Evolutionary conservation across 2,329 filamentous ascomycete genomes (phyloP).

Genomic region (Microcyclospora tardicrescens): DNA sequence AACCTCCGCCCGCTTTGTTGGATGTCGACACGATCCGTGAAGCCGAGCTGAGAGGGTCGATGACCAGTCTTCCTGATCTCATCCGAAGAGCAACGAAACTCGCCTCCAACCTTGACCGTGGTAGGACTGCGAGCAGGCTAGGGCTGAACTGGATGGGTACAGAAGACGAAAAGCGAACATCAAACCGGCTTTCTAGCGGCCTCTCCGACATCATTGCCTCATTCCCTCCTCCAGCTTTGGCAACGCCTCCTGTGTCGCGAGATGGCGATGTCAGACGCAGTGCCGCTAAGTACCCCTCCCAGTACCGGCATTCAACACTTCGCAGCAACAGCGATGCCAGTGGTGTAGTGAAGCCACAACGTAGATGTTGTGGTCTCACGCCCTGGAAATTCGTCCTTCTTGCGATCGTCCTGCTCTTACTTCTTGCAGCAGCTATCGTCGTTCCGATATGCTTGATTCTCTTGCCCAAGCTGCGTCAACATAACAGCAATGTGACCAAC

Average conservation of each 20-base stretch:
- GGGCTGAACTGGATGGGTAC: slow-evolving; percentile 38
- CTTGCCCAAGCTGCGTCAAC: slow-evolving; percentile 36
- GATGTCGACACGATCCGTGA: slow-evolving; percentile 72
- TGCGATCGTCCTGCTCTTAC: slow-evolving; percentile 51
- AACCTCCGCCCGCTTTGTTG: slow-evolving; percentile 25
- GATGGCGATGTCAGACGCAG: slow-evolving; percentile 2
- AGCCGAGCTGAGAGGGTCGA: slow-evolving; percentile 71
- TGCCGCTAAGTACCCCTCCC: slow-evolving; percentile 5
- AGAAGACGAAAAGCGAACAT: slow-evolving; percentile 8
- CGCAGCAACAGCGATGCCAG: slow-evolving; percentile 19
- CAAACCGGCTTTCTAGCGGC: slow-evolving; percentile 30
- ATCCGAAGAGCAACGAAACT: slow-evolving; percentile 79
- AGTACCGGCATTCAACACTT: slow-evolving; percentile 12
- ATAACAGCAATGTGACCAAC: slow-evolving; percentile 16
- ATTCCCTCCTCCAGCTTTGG: slow-evolving; percentile 45
- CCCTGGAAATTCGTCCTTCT: slow-evolving; percentile 62
- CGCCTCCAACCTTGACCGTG: slow-evolving; percentile 77
- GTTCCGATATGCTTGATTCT: slow-evolving; percentile 55
- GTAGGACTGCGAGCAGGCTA: slow-evolving; percentile 50
- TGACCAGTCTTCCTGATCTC: slow-evolving; percentile 84
- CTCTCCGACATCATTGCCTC: slow-evolving; percentile 53
- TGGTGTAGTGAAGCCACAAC: slow-evolving; percentile 3
- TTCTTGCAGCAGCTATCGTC: slow-evolving; percentile 69
- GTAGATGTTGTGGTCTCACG: slow-evolving; percentile 73
- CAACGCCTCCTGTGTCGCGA: slow-evolving; percentile 16